Evolutionary conservation across 164 flowering plant genomes (phyloP).

Genomic region (Umbellularia californica): DNA sequence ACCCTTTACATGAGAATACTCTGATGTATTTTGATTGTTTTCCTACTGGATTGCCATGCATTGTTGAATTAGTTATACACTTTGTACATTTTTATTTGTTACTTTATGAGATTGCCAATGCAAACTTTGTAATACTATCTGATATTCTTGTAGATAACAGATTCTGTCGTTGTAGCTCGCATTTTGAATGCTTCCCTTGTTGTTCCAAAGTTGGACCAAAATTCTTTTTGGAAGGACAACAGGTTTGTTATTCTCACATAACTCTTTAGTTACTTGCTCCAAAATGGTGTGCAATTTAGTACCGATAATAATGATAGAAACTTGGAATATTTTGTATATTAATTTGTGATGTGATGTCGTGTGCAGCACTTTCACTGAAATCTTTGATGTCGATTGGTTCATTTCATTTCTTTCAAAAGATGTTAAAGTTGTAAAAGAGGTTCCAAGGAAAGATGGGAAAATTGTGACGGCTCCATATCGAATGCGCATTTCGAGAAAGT

Average conservation of each 20-base stretch:
- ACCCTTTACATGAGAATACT: too few species aligned
- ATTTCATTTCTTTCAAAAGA: conserved; percentile 64
- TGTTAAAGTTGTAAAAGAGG: conserved; percentile 65
- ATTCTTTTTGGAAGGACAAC: conserved; percentile 93
- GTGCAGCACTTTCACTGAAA: conserved; percentile 75
- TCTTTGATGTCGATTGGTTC: conserved; percentile 82
- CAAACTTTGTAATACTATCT: background rate
- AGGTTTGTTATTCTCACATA: conserved; percentile 45
- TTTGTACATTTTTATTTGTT: too few species aligned
- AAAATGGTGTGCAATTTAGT: conserved; percentile 1
- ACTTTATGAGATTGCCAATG: background rate
- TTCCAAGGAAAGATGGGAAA: conserved; percentile 57
- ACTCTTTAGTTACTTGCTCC: background rate
- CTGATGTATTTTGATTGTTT: too few species aligned
- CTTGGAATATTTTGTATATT: background rate
- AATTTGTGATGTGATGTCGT: conserved; percentile 4
- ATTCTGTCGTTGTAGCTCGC: conserved; percentile 99
- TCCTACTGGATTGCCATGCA: background rate
- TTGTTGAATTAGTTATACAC: background rate
- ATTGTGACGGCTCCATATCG: conserved; percentile 25
- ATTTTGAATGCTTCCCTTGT: conserved; percentile 97
- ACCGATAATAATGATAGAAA: background rate
- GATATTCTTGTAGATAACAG: conserved; percentile 60
- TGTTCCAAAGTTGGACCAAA: conserved; percentile 85
- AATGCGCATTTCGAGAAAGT: conserved; percentile 90